A percentile compares a stretch with the other conserved stretches of the same genome.
Evolutionary conservation across 2,329 filamentous ascomycete genomes (phyloP).

Genomic region (Diaporthe vaccinii): DNA sequence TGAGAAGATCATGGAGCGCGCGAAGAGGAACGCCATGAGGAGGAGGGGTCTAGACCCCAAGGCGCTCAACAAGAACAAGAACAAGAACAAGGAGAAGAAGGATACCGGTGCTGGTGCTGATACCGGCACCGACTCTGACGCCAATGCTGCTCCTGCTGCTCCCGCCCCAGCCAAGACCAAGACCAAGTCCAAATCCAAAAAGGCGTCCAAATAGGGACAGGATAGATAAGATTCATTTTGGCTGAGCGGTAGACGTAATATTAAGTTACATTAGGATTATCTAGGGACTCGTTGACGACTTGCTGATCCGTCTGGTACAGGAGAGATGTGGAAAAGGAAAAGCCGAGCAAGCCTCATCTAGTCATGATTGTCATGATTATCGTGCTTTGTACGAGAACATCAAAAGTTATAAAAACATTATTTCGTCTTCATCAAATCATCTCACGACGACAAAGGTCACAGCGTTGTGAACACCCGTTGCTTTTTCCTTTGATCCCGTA

Average conservation of each 20-base stretch:
- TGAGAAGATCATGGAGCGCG: conserved; percentile 77
- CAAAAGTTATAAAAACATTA: neutral
- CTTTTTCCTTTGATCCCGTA: neutral
- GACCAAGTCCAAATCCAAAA: conserved; percentile 31
- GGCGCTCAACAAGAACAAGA: conserved; percentile 60
- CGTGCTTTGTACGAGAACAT: neutral
- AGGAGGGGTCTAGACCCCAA: conserved; percentile 81
- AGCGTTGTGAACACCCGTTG: neutral
- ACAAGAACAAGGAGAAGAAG: conserved; percentile 42
- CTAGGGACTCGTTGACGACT: neutral
- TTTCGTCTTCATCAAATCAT: neutral
- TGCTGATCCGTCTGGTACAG: conserved; percentile 2
- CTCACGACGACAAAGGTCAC: neutral
- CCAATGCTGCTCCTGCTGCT: neutral
- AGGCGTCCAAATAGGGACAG: conserved; percentile 35
- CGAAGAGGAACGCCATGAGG: conserved; percentile 80
- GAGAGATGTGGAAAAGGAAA: conserved; percentile 13
- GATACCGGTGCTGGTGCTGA: conserved; percentile 6
- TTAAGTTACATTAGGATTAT: conserved; percentile 30
- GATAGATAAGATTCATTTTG: conserved; percentile 38
- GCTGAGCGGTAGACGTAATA: conserved; percentile 37
- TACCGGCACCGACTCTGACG: neutral
- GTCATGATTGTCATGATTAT: conserved; percentile 3
- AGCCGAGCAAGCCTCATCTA: conserved; percentile 8
- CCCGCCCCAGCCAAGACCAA: conserved; percentile 19